phyloP scores from a whole-genome alignment of 1,284 basidiomycete genomes.

The Cronartium quercuum region DNA sequence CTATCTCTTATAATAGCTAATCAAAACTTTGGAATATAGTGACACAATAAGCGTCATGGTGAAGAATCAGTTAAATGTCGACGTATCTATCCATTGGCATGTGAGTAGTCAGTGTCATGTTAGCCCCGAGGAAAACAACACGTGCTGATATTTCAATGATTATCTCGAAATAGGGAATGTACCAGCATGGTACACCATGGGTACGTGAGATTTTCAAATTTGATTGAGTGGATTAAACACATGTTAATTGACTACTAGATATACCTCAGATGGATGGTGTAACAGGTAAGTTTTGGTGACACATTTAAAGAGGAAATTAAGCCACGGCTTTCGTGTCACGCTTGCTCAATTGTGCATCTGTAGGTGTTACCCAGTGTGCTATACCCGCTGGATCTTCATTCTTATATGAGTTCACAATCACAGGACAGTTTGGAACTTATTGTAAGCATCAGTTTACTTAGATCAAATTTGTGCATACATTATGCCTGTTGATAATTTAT shows the following conservation, averaged over 20 bases:
- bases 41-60: slow-evolving; percentile 53
- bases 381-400: slow-evolving; percentile 55
- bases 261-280: slow-evolving; percentile 1
- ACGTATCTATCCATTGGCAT: slow-evolving; percentile 53
- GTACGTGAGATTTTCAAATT: slow-evolving; percentile 49
- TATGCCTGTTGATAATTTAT: neutral
- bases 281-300: neutral
- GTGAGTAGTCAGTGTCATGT: slow-evolving; percentile 40
- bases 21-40: slow-evolving; percentile 34
- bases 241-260: neutral
- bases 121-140: neutral
- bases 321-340: too few species aligned
- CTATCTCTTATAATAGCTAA: neutral
- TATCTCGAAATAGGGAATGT: slow-evolving; percentile 47
- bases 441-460: neutral
- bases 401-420: slow-evolving; percentile 54
- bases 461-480: too few species aligned
- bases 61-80: slow-evolving; percentile 51
- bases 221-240: neutral
- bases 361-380: slow-evolving; percentile 55
- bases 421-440: slow-evolving; percentile 29
- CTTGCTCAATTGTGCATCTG: slow-evolving; percentile 43
- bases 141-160: neutral
- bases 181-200: slow-evolving; percentile 50
- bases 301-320: too few species aligned